Evolutionary conservation across 805 yeast species (phyloP).

Genomic region (Candida railenensis): DNA sequence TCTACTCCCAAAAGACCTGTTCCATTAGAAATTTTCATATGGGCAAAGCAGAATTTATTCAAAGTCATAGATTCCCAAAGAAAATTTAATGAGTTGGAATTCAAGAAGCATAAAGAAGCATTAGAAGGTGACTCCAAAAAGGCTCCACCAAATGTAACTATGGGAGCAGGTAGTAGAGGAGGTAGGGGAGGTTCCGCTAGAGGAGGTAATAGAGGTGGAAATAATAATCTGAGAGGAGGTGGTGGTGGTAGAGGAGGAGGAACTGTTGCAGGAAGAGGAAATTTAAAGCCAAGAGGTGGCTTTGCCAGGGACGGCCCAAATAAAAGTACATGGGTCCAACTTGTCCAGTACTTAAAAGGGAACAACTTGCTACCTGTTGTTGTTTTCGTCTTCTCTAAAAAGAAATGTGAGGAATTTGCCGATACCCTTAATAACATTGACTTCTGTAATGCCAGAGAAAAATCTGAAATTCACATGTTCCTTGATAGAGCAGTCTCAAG

Average conservation of each 20-base stretch:
- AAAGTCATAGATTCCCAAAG: constrained; percentile 77
- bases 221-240: constrained; percentile 47
- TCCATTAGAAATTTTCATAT: constrained; percentile 81
- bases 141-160: constrained; percentile 28
- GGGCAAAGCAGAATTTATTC: constrained; percentile 74
- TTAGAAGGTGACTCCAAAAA: constrained; percentile 39
- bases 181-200: constrained; percentile 46
- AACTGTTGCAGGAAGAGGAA: constrained; percentile 25
- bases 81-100: constrained; percentile 64
- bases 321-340: constrained; percentile 71
- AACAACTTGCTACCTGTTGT: constrained; percentile 86
- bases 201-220: constrained; percentile 40
- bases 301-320: constrained; percentile 62
- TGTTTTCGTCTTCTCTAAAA: constrained; percentile 88
- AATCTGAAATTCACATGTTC: constrained; percentile 90
- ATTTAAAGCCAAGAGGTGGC: constrained; percentile 18
- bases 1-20: constrained; percentile 97
- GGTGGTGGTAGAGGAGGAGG: constrained; percentile 24
- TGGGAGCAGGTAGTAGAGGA: constrained; percentile 41
- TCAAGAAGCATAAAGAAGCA: constrained; percentile 55
- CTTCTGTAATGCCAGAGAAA: constrained; percentile 80
- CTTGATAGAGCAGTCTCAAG: constrained; percentile 86
- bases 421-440: constrained; percentile 70
- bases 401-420: constrained; percentile 91
- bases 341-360: constrained; percentile 68